Evolutionary conservation across 805 yeast species (phyloP).

Genomic region (Nakazawaea wickerhamii): DNA sequence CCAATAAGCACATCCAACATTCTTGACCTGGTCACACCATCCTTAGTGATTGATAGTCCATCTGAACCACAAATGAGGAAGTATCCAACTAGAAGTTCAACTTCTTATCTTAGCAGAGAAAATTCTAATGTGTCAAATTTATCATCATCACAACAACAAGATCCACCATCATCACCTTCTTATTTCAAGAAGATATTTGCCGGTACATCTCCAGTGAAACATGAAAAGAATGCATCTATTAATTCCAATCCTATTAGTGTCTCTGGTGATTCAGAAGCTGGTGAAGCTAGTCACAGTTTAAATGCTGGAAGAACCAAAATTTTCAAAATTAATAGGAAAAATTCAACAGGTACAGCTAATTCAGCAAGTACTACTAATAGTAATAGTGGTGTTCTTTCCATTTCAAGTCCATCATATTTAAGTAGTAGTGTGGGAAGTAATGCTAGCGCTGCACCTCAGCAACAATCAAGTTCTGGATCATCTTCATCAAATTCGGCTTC

Average conservation of each 20-base stretch:
- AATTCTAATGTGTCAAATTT: conserved; percentile 1
- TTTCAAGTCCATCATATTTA: background rate
- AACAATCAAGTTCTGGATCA: background rate
- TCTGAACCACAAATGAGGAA: conserved; percentile 1
- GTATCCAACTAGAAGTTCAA: conserved; percentile 7
- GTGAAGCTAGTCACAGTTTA: background rate
- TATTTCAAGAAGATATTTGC: conserved; percentile 11
- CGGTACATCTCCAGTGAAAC: conserved; percentile 9
- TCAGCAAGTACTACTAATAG: conserved; percentile 6
- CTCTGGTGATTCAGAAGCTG: conserved; percentile 4
- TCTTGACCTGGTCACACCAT: background rate
- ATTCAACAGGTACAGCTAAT: conserved; percentile 1
- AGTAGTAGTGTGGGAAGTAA: conserved; percentile 2
- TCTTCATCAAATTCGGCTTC: conserved; percentile 1
- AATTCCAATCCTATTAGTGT: conserved; percentile 4
- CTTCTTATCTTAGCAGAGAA: conserved; percentile 6
- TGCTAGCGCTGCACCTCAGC: conserved; percentile 1
- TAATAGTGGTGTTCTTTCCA: background rate
- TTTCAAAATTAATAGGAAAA: conserved; percentile 9
- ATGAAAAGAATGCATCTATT: conserved; percentile 4
- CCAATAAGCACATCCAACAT: background rate
- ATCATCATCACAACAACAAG: conserved; percentile 1
- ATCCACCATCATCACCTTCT: conserved; percentile 9
- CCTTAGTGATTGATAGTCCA: background rate
- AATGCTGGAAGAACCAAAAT: background rate